phyloP scores from a whole-genome alignment of 768 basidiomycete species.

The Boletus reticuloceps region DNA sequence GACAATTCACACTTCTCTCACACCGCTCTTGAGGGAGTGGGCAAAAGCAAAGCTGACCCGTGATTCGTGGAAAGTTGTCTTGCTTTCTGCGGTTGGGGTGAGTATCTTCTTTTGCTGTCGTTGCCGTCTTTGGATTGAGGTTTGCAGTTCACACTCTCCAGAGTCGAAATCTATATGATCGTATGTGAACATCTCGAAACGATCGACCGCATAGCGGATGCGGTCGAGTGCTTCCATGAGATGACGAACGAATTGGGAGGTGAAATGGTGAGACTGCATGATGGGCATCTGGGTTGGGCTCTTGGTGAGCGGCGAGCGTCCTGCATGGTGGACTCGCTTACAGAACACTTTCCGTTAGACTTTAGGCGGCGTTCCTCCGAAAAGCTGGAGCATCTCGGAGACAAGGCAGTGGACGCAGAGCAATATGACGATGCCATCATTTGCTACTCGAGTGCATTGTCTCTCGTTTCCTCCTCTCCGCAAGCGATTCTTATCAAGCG shows the following conservation, averaged over 20 bases:
- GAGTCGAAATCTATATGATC: neutral
- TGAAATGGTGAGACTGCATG: accelerated
- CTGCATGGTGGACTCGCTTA: neutral
- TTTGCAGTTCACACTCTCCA: neutral
- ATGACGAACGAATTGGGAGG: neutral
- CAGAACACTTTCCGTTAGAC: neutral
- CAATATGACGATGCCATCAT: neutral
- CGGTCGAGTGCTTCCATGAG: neutral
- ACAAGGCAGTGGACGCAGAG: neutral
- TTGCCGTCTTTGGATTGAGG: neutral
- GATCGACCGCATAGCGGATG: neutral
- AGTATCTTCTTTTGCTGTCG: neutral
- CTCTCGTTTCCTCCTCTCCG: neutral
- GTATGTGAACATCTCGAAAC: neutral
- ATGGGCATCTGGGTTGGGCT: neutral
- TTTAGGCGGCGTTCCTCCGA: neutral
- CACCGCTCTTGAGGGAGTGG: neutral
- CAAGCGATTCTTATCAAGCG: neutral
- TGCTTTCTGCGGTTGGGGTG: neutral
- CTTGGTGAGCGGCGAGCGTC: neutral
- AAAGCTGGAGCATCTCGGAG: neutral
- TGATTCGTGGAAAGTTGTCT: neutral
- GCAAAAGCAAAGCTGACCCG: neutral
- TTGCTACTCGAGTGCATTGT: neutral
- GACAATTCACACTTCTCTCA: too few species aligned